Conservation (phyloP, 2,329 filamentous ascomycete species). For the Clonostachys byssicola region DNA sequence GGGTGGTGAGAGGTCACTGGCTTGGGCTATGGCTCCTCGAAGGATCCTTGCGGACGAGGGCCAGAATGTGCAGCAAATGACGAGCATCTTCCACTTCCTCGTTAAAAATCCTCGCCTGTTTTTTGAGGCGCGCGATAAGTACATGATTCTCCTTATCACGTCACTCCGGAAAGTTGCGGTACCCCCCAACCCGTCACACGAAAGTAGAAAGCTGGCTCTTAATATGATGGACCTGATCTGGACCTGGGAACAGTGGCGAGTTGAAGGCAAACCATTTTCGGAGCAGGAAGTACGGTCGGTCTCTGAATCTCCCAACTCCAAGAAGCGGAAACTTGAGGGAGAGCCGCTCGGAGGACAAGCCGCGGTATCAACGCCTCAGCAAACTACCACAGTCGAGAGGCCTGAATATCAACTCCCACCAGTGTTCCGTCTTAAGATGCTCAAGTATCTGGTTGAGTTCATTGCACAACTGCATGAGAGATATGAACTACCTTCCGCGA, state of each 20-base stretch:
- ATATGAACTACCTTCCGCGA: conserved; percentile 70
- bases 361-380: neutral
- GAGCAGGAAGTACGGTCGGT: conserved; percentile 23
- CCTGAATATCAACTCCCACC: conserved; percentile 64
- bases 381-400: conserved; percentile 31
- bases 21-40: conserved; percentile 87
- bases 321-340: conserved; percentile 75
- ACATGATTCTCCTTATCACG: conserved; percentile 82
- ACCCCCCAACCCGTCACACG: conserved; percentile 79
- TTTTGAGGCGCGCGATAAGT: conserved; percentile 90
- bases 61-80: conserved; percentile 92
- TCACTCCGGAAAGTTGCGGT: conserved; percentile 84
- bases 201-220: conserved; percentile 86
- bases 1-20: conserved; percentile 67
- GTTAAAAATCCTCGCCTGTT: conserved; percentile 90
- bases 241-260: conserved; percentile 84
- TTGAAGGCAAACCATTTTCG: conserved; percentile 49
- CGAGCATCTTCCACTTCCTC: conserved; percentile 95
- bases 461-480: conserved; percentile 87
- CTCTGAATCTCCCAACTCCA: conserved; percentile 68
- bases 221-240: conserved; percentile 89
- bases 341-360: conserved; percentile 16
- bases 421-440: conserved; percentile 69
- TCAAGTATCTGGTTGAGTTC: conserved; percentile 94
- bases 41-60: conserved; percentile 92